Evolutionary conservation across 257 asterid species (phyloP), one percentile per base, ranked within the genome.

Genomic region (Echites panduratus): DNA sequence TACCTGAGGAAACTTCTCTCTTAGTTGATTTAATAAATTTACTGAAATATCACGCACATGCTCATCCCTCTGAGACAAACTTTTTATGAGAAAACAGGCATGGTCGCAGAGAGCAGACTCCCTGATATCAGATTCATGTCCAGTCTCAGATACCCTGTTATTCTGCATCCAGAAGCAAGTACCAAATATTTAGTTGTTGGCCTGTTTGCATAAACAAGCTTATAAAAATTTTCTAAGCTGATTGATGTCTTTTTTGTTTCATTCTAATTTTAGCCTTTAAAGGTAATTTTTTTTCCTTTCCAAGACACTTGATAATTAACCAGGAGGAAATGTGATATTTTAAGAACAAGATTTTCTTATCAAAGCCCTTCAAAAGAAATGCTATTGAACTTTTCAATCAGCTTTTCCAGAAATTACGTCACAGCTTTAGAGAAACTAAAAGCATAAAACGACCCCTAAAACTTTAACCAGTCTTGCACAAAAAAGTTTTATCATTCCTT

Each of bases 1-100:
- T 72, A 95, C 99, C 99, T 95, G 98, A 68, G 97, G 96, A 82
- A 90, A 90, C 80, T 78, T 85, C 76, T 95, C 99, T 80, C 97
- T 90, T 67, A 95, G 91, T 83, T 88, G 95, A 88, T 86, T 90
- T 77, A 95, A 80, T 83, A 95, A 88, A 82, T 77, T 90, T 65
- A 83, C 88, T 72, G 98, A 95, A 77, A 89, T 83, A 69, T 87
- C 96, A 61, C 97, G 91, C 70, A 95, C 84, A 79, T 89, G 92
- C 77, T 95, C 99, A 69, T 92, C 97, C 86, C 98, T 95, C 75
- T 90, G 96, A 69, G 98, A 90, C 87, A 92, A 84, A 84, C 85
- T 95, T 80, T 87, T 95, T 53, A 95, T 89, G 71, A 95, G 97
- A 84, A 95, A 90, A 83, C 96, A 87, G 22, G 99, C 94, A 88